Conservation (phyloP, 306 rosid species). For the Glycine soja region DNA sequence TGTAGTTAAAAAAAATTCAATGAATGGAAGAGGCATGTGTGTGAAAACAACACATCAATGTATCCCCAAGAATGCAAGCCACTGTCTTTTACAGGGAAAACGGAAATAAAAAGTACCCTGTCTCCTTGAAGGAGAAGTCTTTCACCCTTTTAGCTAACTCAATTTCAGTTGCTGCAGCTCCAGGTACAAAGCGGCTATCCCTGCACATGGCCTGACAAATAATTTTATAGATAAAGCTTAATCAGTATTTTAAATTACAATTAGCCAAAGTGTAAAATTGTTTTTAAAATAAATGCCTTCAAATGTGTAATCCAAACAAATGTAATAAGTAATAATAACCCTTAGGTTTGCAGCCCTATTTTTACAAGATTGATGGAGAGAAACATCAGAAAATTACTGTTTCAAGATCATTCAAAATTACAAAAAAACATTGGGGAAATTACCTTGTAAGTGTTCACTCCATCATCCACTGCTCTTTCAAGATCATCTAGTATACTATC, state of each 20-base stretch:
- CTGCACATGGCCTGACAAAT: conserved; percentile 84
- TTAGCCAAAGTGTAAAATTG: not conserved
- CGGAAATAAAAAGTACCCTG: conserved; percentile 64
- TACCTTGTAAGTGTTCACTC: conserved; percentile 92
- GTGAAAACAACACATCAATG: not conserved
- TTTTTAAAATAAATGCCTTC: not conserved
- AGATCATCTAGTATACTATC: conserved; percentile 91
- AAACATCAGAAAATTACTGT: not conserved
- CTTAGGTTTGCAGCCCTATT: not conserved
- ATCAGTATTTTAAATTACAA: conserved; percentile 24
- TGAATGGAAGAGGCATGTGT: not conserved
- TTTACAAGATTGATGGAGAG: conserved; percentile 1
- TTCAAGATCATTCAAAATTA: no score
- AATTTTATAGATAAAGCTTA: conserved; percentile 29
- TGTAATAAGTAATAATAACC: not conserved
- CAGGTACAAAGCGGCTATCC: conserved; percentile 92
- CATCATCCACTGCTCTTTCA: conserved; percentile 96
- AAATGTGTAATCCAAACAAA: conserved; percentile 27
- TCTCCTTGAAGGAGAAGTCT: conserved; percentile 88
- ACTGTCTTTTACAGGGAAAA: not conserved
- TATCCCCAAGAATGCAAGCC: conserved; percentile 3
- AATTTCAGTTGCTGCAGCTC: conserved; percentile 95
- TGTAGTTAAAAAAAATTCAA: not conserved
- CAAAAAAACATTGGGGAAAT: not conserved
- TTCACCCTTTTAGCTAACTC: conserved; percentile 88